A percentile compares a stretch with the other conserved stretches of the same genome.
Evolutionary conservation across 78 protist species (phyloP).

Genomic region (Dictyostelium citrinum): DNA sequence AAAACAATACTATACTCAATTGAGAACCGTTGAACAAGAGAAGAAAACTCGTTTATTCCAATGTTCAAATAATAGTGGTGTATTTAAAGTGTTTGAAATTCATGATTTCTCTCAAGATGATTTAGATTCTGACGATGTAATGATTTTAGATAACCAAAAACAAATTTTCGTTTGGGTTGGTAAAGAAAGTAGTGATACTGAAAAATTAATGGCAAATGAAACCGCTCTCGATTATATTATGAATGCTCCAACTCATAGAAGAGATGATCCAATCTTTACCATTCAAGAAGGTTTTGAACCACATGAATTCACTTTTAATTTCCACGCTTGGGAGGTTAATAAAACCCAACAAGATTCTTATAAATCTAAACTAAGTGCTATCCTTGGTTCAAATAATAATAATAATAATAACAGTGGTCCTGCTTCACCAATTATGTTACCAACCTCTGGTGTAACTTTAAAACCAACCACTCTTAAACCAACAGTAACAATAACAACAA

Average conservation of each 20-base stretch:
- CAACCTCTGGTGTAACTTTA: neutral
- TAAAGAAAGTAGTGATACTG: constrained; percentile 27
- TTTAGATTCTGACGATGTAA: constrained; percentile 43
- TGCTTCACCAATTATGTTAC: neutral
- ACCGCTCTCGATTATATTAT: constrained; percentile 3
- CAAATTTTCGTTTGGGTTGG: constrained; percentile 62
- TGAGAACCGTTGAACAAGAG: constrained; percentile 40
- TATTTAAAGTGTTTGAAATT: constrained; percentile 43
- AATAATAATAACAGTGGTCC: neutral
- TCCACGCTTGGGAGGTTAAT: constrained; percentile 13
- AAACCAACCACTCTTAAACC: neutral
- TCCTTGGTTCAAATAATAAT: neutral
- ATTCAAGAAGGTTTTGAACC: constrained; percentile 8
- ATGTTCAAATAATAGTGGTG: constrained; percentile 38
- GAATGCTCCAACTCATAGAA: constrained; percentile 16
- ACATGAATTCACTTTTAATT: neutral
- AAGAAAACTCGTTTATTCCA: constrained; percentile 27
- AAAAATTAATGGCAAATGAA: constrained; percentile 33
- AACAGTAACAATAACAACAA: neutral
- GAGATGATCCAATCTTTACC: constrained; percentile 13
- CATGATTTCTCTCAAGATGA: constrained; percentile 56
- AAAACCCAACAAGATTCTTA: neutral
- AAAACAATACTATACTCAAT: neutral
- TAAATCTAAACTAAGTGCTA: neutral
- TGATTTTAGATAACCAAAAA: constrained; percentile 6